Conservation (phyloP, 2,329 filamentous ascomycete species). For the Botrytis aclada region DNA sequence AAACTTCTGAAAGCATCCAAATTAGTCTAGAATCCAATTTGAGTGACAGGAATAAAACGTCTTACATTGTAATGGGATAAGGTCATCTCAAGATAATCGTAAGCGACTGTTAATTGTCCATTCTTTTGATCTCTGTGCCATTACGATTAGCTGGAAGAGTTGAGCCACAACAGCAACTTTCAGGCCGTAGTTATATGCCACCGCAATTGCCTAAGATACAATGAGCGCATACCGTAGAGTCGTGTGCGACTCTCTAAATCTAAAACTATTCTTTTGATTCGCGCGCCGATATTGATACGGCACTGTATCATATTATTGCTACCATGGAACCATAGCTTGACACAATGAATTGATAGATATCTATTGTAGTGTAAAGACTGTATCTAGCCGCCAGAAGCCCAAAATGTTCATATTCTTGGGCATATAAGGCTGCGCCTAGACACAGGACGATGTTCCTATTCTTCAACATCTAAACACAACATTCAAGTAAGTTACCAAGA, state of each 20-base stretch:
- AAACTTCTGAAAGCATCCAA: background rate
- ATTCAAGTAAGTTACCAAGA: no score
- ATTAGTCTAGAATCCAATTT: no score
- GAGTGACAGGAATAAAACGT: background rate
- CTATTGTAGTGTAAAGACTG: background rate
- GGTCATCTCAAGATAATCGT: background rate
- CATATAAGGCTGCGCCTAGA: background rate
- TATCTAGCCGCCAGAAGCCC: accelerated
- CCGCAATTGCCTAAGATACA: accelerated
- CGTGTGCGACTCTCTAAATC: background rate
- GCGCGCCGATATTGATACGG: background rate
- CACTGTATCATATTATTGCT: no score
- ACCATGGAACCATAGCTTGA: background rate
- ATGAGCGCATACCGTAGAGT: background rate
- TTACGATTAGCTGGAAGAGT: background rate
- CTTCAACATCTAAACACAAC: no score
- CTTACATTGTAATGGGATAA: no score
- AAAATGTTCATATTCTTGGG: accelerated
- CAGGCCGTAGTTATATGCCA: no score
- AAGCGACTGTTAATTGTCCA: background rate
- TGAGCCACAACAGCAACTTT: background rate
- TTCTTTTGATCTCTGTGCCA: no score
- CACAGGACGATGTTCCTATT: no score
- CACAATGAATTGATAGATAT: no score
- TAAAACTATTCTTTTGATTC: background rate